Evolutionary conservation across 148 eudicot species (phyloP).

Genomic region (Rhododendron henanense): DNA sequence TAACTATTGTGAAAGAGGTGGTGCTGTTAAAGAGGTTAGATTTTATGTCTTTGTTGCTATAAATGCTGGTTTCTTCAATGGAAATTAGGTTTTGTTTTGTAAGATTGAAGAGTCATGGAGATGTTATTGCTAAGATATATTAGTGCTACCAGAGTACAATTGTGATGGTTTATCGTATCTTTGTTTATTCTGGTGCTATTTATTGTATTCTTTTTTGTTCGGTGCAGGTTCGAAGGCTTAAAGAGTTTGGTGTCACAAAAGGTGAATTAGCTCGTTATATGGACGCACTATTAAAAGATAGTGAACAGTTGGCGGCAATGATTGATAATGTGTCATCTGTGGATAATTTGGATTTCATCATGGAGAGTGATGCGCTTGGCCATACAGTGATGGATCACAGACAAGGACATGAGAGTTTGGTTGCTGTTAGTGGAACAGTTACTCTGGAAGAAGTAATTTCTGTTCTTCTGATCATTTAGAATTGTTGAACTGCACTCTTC

Average conservation of each 20-base stretch:
- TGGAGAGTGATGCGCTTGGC: slow-evolving; percentile 98
- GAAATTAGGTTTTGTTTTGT: background rate
- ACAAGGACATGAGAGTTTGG: slow-evolving; percentile 92
- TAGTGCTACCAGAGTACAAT: background rate
- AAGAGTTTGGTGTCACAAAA: slow-evolving; percentile 95
- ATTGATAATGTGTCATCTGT: slow-evolving; percentile 93
- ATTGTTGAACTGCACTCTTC: background rate
- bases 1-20: too few species aligned
- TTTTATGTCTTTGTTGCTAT: background rate
- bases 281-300: slow-evolving; percentile 92
- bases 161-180: background rate
- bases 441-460: slow-evolving; percentile 86
- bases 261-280: slow-evolving; percentile 94
- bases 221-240: slow-evolving; percentile 89
- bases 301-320: slow-evolving; percentile 99
- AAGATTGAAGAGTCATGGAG: background rate
- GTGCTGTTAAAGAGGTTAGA: slow-evolving; percentile 96
- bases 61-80: background rate
- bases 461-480: background rate
- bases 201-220: slow-evolving; percentile 3
- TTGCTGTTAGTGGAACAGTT: slow-evolving; percentile 85
- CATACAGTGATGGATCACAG: slow-evolving; percentile 94
- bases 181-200: background rate
- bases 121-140: background rate
- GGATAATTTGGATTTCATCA: slow-evolving; percentile 86